Evolutionary conservation across 768 basidiomycete genomes (phyloP), one percentile per base, ranked within the genome.

Genomic region (Serendipita indica): DNA sequence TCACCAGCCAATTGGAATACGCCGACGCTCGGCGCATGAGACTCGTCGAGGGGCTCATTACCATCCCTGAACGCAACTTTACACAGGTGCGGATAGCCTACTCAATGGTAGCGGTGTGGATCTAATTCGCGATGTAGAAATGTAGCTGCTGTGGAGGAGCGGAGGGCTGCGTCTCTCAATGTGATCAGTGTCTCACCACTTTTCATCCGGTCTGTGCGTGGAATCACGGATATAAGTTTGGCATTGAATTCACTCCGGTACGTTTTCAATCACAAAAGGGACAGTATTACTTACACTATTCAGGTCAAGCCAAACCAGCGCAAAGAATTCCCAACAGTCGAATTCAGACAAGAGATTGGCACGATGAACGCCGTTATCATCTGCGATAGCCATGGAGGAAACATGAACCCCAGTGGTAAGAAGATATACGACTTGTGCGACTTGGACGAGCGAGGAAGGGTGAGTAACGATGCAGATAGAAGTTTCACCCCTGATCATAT

Each of bases 131-230:
- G 10, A 3, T 13, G 5, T 65, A 93, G 89, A 77, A 69, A 66
- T 97, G 94, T 68, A 71, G 73, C 41, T 69, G 97, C 58, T 97
- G 94, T 67, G 73, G 79, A 35, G 75, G 79, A 59, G 67, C 70
- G 5, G 79, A 82, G 33, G 94, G 94, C 4, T 88, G 89, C 2
- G 84, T 86, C 37, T 75, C 93, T 28, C 79, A 81, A 39, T 99
- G 96, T 72, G 78, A 73, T 39, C 90, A 91, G 65, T 97, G 96
- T 67, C 69, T 72, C 14, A 79, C 76, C 57, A 81, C 86, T 63
- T 91, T 84, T 68, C 96, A 99, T 68, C 75, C 83, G 5, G 83
- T 89, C 0, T 99, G 96, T 68, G 96, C 90, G 18, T 97, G 89
- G 88, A 78, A 76, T 57, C 74, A 81, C 37, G 85, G 85, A 0